Evolutionary conservation across 2,329 filamentous ascomycete genomes (phyloP).

Genomic region (Ceratocystis destructans): DNA sequence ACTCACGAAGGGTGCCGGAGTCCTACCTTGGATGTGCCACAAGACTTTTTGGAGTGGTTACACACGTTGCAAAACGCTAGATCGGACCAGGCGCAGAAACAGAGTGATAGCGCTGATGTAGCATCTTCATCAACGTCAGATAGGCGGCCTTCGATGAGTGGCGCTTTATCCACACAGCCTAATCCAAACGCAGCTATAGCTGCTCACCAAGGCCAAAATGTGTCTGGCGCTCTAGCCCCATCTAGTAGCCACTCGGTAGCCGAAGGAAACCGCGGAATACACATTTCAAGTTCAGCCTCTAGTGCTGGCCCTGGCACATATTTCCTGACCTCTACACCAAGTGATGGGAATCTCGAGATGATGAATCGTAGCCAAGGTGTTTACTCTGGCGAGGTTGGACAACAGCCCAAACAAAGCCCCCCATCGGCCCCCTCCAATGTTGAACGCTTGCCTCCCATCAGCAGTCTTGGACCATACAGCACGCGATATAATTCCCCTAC

Average conservation of each 20-base stretch:
- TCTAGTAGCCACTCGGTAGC: background rate
- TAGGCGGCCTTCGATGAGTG: background rate
- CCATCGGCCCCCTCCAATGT: background rate
- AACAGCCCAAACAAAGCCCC: background rate
- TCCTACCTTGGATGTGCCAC: background rate
- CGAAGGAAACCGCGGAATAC: background rate
- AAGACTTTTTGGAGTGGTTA: background rate
- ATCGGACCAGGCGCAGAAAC: background rate
- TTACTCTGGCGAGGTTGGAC: background rate
- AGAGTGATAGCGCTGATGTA: background rate
- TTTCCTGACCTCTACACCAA: background rate
- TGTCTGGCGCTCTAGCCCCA: background rate
- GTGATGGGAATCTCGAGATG: background rate
- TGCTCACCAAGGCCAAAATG: background rate
- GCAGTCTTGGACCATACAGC: background rate
- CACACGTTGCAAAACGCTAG: background rate
- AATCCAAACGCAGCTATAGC: background rate
- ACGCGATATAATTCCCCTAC: background rate
- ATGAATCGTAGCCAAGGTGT: background rate
- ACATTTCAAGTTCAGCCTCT: background rate
- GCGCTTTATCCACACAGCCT: background rate
- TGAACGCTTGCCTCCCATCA: background rate
- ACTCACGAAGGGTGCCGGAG: background rate
- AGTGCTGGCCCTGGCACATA: background rate
- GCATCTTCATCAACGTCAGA: background rate